Conservation (phyloP, 306 rosid genomes). For the Corylus heterophylla region DNA sequence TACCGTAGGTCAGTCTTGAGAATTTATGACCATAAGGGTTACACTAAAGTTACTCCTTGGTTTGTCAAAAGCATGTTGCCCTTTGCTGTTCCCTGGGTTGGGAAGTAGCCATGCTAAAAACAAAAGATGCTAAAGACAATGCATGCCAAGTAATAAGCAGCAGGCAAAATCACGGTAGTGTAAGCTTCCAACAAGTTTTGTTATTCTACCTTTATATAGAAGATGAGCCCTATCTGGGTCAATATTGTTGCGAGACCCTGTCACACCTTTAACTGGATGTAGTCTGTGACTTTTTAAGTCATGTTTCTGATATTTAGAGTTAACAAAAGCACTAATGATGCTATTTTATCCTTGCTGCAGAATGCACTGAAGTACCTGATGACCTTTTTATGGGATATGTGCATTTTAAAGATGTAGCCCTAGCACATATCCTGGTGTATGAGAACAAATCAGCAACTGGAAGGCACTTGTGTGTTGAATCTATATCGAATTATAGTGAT, state of each 20-base stretch:
- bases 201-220: background rate
- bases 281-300: background rate
- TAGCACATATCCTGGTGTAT: slow-evolving; percentile 80
- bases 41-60: background rate
- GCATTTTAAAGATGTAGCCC: slow-evolving; percentile 91
- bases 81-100: background rate
- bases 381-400: slow-evolving; percentile 65
- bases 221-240: background rate
- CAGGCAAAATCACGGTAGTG: background rate
- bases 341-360: slow-evolving; percentile 44
- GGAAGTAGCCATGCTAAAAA: background rate
- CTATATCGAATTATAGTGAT: slow-evolving; percentile 78
- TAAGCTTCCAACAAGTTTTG: background rate
- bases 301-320: background rate
- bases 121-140: background rate
- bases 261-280: background rate
- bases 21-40: background rate
- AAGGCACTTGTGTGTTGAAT: slow-evolving; percentile 79
- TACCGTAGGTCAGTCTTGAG: background rate
- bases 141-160: background rate
- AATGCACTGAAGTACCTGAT: slow-evolving; percentile 60
- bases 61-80: background rate
- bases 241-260: background rate
- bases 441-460: slow-evolving; percentile 81
- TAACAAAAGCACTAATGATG: background rate